phyloP scores from a whole-genome alignment of 2,329 filamentous ascomycete species.

The Lachnellula arida region DNA sequence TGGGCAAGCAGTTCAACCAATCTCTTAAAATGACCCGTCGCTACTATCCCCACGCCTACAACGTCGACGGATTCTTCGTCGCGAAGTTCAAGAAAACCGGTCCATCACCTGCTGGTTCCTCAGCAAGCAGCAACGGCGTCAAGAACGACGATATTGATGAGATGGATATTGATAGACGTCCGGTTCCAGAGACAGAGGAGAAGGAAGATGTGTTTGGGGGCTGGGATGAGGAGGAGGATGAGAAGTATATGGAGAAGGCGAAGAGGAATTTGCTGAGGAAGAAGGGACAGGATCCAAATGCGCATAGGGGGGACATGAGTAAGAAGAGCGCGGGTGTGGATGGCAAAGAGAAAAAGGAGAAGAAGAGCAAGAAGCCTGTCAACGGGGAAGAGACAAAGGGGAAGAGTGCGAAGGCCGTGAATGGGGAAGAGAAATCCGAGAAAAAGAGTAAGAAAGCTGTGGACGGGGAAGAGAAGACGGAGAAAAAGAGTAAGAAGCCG shows the following conservation, averaged over 20 bases:
- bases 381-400: too few species aligned
- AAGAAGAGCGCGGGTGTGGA: slow-evolving; percentile 12
- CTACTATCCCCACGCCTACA: slow-evolving; percentile 88
- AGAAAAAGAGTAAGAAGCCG: too few species aligned
- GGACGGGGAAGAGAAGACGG: too few species aligned
- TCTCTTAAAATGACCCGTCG: slow-evolving; percentile 77
- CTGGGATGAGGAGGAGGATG: slow-evolving; percentile 71
- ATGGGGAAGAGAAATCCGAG: too few species aligned
- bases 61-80: slow-evolving; percentile 98
- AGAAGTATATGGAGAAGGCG: slow-evolving; percentile 66
- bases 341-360: slow-evolving; percentile 1
- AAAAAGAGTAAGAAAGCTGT: too few species aligned
- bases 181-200: slow-evolving; percentile 37
- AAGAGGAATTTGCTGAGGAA: slow-evolving; percentile 68
- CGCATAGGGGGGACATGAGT: slow-evolving; percentile 35
- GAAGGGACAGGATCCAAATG: slow-evolving; percentile 69
- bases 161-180: slow-evolving; percentile 61
- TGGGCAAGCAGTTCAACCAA: slow-evolving; percentile 86
- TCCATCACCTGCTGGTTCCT: slow-evolving; percentile 57
- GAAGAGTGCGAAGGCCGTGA: too few species aligned
- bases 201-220: slow-evolving; percentile 59
- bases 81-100: slow-evolving; percentile 94
- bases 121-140: slow-evolving; percentile 22
- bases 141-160: slow-evolving; percentile 35
- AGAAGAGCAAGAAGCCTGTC: neutral